Evolutionary conservation across 192 early-diverging fungal species (phyloP).

Genomic region (Linderina pennispora): DNA sequence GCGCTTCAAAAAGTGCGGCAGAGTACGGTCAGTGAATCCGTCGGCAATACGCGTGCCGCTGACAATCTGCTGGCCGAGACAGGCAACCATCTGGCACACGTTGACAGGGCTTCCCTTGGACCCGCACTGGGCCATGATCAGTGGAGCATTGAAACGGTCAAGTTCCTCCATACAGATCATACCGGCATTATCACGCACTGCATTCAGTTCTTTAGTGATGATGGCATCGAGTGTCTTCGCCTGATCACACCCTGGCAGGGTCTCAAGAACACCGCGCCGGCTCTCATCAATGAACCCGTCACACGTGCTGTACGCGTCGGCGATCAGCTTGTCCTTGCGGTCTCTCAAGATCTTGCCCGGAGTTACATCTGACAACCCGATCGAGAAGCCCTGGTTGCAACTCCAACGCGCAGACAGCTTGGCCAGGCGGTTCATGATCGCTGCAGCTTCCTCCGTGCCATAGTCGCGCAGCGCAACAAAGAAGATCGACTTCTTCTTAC

Average conservation of each 20-base stretch:
- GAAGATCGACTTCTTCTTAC: constrained; percentile 92
- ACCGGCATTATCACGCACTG: constrained; percentile 89
- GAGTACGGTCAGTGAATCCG: constrained; percentile 93
- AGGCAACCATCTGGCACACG: constrained; percentile 99
- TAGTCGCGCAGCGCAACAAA: constrained; percentile 91
- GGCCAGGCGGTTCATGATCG: constrained; percentile 91
- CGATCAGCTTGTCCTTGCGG: constrained; percentile 75
- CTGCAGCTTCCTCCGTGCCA: constrained; percentile 76
- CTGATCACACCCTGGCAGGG: constrained; percentile 77
- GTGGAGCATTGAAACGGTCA: constrained; percentile 93
- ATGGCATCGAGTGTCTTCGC: constrained; percentile 83
- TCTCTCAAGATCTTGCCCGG: constrained; percentile 70
- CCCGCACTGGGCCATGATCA: constrained; percentile 98
- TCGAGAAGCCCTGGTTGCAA: constrained; percentile 92
- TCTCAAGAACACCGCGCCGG: constrained; percentile 67
- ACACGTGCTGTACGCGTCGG: constrained; percentile 77
- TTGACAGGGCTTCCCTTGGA: constrained; percentile 98
- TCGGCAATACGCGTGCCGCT: constrained; percentile 91
- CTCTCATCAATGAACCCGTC: constrained; percentile 72
- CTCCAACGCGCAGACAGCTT: constrained; percentile 92
- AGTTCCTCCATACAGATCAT: constrained; percentile 88
- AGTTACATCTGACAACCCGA: constrained; percentile 96
- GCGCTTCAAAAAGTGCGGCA: constrained; percentile 95
- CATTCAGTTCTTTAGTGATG: constrained; percentile 82
- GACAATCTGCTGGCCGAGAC: constrained; percentile 99